Conservation (phyloP, 768 basidiomycete species). For the Xanthoconium purpureum region DNA sequence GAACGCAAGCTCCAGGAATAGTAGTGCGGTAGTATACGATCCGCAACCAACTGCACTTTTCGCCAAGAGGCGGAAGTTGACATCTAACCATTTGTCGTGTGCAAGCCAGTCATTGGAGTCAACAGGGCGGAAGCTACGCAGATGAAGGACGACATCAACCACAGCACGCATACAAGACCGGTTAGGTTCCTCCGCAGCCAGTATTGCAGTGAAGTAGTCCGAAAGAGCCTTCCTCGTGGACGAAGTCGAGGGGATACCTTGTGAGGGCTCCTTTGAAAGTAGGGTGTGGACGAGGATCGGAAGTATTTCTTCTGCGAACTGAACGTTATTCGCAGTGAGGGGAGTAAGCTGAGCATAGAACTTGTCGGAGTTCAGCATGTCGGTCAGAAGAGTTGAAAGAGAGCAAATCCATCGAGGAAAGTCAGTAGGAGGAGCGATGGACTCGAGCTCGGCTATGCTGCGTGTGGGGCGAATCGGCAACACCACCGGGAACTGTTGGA, state of each 20-base stretch:
- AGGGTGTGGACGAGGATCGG: slow-evolving; percentile 74
- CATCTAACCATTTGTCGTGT: slow-evolving; percentile 76
- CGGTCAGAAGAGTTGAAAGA: slow-evolving; percentile 55
- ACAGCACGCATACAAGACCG: slow-evolving; percentile 56
- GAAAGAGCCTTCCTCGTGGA: slow-evolving; percentile 22
- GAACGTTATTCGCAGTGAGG: slow-evolving; percentile 51
- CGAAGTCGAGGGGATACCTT: background rate
- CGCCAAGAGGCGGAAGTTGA: slow-evolving; percentile 73
- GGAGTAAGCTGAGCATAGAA: slow-evolving; percentile 70
- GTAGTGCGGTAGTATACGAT: slow-evolving; percentile 83
- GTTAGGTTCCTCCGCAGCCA: slow-evolving; percentile 23
- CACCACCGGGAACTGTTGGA: slow-evolving; percentile 43
- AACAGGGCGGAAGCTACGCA: slow-evolving; percentile 61
- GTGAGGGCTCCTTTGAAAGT: slow-evolving; percentile 38
- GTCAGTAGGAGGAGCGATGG: slow-evolving; percentile 37
- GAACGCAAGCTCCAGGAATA: slow-evolving; percentile 80
- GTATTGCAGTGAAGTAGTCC: slow-evolving; percentile 25
- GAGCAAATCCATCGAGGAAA: slow-evolving; percentile 64
- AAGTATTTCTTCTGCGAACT: slow-evolving; percentile 64
- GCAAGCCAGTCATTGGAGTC: slow-evolving; percentile 40
- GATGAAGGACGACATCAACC: slow-evolving; percentile 74
- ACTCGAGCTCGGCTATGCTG: slow-evolving; percentile 38
- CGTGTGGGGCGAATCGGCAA: slow-evolving; percentile 32
- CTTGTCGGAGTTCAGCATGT: slow-evolving; percentile 52
- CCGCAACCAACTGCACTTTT: slow-evolving; percentile 72